Evolutionary conservation across 1,284 basidiomycete genomes (phyloP).

Genomic region (Puccinia hordei): DNA sequence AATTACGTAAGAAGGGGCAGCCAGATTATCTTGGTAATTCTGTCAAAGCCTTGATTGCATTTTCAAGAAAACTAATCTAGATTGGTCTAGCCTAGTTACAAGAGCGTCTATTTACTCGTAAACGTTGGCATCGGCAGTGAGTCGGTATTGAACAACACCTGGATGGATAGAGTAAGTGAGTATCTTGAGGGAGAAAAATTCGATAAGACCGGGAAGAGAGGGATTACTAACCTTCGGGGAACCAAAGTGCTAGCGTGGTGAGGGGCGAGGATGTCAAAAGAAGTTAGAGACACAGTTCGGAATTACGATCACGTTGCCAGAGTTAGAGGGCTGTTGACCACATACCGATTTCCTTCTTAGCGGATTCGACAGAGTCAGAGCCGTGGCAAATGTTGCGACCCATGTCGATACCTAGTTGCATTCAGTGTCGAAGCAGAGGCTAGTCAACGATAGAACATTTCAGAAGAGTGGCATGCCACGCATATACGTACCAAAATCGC

Average conservation of each 20-base stretch:
- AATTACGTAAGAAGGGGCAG: background rate
- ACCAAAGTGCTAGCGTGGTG: conserved; percentile 80
- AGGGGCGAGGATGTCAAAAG: background rate
- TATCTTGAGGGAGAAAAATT: background rate
- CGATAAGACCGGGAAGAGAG: background rate
- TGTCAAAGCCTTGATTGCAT: background rate
- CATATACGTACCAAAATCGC: conserved; percentile 44
- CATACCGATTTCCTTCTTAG: conserved; percentile 57
- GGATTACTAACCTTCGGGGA: conserved; percentile 58
- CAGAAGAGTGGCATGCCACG: conserved; percentile 16
- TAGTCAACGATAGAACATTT: conserved; percentile 64
- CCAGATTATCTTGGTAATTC: background rate
- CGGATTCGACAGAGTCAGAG: conserved; percentile 67
- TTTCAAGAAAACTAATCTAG: background rate
- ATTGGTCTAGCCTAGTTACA: too few relatives aligned
- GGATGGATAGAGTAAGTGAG: background rate
- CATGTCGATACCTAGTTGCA: conserved; percentile 53
- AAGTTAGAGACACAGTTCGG: background rate
- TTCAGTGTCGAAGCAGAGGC: conserved; percentile 72
- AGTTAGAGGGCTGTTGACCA: conserved; percentile 66
- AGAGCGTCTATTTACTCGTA: conserved; percentile 31
- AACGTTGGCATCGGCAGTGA: conserved; percentile 42
- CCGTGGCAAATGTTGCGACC: conserved; percentile 88
- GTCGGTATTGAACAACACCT: conserved; percentile 48
- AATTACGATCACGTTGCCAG: background rate